Evolutionary conservation across 495 filamentous ascomycete genomes (phyloP).

Genomic region (Aspergillus asperescens): DNA sequence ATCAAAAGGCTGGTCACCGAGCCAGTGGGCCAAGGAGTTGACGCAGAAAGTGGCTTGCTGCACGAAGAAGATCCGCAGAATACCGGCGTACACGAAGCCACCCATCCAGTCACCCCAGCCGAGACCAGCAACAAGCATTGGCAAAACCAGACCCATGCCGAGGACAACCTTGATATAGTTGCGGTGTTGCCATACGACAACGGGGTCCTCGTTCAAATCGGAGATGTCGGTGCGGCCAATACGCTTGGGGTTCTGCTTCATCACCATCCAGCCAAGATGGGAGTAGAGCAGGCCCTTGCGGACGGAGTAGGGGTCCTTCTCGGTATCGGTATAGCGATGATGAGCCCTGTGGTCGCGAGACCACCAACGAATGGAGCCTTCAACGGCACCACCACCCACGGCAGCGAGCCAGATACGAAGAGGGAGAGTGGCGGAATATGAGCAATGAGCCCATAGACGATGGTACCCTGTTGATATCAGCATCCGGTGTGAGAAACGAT

Average conservation of each 20-base stretch:
- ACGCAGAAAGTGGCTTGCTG: constrained; percentile 99
- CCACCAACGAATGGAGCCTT: constrained; percentile 98
- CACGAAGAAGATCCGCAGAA: constrained; percentile 95
- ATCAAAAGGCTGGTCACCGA: constrained; percentile 98
- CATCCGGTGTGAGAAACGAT: not conserved
- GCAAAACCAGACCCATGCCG: constrained; percentile 81
- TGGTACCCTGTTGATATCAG: constrained; percentile 60
- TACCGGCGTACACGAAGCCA: constrained; percentile 91
- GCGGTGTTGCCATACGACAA: constrained; percentile 92
- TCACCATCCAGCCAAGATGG: constrained; percentile 90
- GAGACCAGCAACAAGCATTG: constrained; percentile 76
- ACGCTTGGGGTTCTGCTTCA: constrained; percentile 91
- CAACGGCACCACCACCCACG: constrained; percentile 89
- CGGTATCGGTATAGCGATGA: constrained; percentile 98
- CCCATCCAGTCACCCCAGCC: constrained; percentile 87
- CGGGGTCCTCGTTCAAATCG: constrained; percentile 89
- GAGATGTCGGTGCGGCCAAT: constrained; percentile 95
- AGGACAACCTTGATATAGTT: constrained; percentile 88
- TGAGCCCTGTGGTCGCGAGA: constrained; percentile 92
- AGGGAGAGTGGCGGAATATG: constrained; percentile 83
- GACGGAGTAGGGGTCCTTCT: constrained; percentile 98
- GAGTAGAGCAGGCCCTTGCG: constrained; percentile 97
- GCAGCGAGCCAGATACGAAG: constrained; percentile 90
- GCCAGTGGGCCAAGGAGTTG: constrained; percentile 98
- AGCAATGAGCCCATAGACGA: constrained; percentile 90